A percentile compares a stretch with the other conserved stretches of the same genome.
phyloP scores from a whole-genome alignment of 2,329 filamentous ascomycete genomes.

The Colletotrichum liriopes region DNA sequence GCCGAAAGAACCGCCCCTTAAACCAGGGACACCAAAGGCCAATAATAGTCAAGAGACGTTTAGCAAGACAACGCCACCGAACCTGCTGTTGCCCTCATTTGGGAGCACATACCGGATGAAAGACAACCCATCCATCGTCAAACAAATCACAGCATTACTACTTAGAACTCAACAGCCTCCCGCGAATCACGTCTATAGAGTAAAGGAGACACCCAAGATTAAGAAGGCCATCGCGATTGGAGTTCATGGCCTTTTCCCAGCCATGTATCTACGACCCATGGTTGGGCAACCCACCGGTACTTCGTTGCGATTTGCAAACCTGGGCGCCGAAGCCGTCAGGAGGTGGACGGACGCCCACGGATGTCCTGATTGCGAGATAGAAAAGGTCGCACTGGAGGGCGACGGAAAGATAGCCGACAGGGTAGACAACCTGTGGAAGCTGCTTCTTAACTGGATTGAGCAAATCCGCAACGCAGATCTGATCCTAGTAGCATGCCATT shows the following conservation, averaged over 20 bases:
- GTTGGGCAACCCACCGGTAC: conserved; percentile 97
- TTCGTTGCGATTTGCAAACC: conserved; percentile 91
- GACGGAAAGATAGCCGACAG: conserved; percentile 93
- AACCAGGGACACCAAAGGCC: conserved; percentile 35
- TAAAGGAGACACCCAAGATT: conserved; percentile 79
- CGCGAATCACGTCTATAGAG: conserved; percentile 80
- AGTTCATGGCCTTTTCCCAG: conserved; percentile 94
- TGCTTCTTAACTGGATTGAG: conserved; percentile 95
- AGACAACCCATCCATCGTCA: conserved; percentile 79
- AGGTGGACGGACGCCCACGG: conserved; percentile 85
- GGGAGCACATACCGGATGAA: conserved; percentile 77
- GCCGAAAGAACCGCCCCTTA: conserved; percentile 26
- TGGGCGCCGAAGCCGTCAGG: conserved; percentile 86
- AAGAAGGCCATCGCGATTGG: conserved; percentile 93
- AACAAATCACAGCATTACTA: conserved; percentile 74
- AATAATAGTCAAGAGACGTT: conserved; percentile 54
- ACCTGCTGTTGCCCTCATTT: conserved; percentile 80
- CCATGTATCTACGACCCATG: conserved; percentile 87
- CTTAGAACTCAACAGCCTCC: conserved; percentile 70
- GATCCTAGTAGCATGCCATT: conserved; percentile 93
- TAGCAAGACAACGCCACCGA: conserved; percentile 63
- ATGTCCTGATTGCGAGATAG: conserved; percentile 84
- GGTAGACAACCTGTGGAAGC: conserved; percentile 93
- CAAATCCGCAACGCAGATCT: conserved; percentile 90
- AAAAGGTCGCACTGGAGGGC: conserved; percentile 94